A percentile compares a stretch with the other conserved stretches of the same genome.
Conservation (phyloP, 2,329 filamentous ascomycete genomes). For the Botrytis medusae region DNA sequence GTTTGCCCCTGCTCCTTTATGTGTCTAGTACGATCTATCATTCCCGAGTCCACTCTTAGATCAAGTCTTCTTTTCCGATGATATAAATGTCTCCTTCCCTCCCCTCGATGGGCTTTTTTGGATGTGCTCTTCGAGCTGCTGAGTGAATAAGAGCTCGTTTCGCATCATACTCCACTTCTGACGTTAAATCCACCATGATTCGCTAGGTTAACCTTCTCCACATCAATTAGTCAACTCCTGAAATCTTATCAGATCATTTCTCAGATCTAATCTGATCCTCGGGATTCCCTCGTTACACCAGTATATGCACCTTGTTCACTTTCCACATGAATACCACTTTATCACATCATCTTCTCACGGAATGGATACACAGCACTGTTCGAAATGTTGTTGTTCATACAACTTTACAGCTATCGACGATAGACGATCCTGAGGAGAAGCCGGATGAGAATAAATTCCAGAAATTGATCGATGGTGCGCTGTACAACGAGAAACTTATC, state of each 20-base stretch:
- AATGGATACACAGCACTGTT: slow-evolving; percentile 3
- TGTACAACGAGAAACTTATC: slow-evolving; percentile 11
- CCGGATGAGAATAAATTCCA: background rate
- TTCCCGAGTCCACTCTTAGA: background rate
- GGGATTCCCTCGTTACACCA: background rate
- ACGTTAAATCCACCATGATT: background rate
- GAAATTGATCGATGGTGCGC: slow-evolving; percentile 17
- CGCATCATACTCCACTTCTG: background rate
- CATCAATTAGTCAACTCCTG: background rate
- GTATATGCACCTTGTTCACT: background rate
- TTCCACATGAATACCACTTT: slow-evolving; percentile 13
- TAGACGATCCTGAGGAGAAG: background rate
- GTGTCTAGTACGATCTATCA: background rate
- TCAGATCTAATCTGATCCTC: slow-evolving; percentile 18
- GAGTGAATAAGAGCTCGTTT: background rate
- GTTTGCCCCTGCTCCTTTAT: background rate
- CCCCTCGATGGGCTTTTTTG: background rate
- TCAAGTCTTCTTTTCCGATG: background rate
- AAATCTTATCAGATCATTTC: slow-evolving; percentile 13
- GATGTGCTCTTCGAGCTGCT: background rate
- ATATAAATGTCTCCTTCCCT: background rate
- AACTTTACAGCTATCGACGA: background rate
- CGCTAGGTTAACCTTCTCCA: background rate
- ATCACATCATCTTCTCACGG: background rate
- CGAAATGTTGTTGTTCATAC: background rate